These are phyloP conservation scores for Adansonia madagascariensis DNA, from an alignment of 441 rosid species.

Conservation along the genomic window DNA sequence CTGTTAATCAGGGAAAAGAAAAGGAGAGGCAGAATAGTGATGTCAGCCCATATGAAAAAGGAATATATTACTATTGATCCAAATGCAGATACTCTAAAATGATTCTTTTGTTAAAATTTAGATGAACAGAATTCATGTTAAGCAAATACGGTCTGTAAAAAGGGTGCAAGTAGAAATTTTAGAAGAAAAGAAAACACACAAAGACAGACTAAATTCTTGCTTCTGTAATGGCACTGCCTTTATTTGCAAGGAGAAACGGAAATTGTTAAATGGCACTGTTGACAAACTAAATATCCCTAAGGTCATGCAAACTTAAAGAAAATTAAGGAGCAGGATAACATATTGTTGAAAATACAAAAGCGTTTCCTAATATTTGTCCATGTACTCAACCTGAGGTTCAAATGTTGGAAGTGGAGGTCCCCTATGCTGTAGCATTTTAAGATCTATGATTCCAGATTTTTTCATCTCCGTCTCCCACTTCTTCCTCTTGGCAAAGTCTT, in stretches of 20 bases:
- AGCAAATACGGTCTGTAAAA: conserved; percentile 21
- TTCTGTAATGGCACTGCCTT: conserved; percentile 15
- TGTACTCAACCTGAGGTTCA: conserved; percentile 81
- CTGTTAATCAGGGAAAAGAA: conserved; percentile 41
- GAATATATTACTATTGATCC: not conserved
- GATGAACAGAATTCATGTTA: not conserved
- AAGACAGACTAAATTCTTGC: not conserved
- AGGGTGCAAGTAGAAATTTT: not conserved
- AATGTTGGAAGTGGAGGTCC: conserved; percentile 71
- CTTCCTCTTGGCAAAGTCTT: conserved; percentile 77
- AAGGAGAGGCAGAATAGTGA: conserved; percentile 4
- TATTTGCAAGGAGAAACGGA: conserved; percentile 11
- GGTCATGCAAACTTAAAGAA: conserved; percentile 13
- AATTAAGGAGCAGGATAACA: conserved; percentile 5
- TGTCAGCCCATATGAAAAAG: not conserved
- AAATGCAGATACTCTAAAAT: conserved; percentile 7
- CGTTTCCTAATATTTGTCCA: conserved; percentile 12
- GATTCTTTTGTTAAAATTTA: not conserved
- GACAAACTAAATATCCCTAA: not conserved
- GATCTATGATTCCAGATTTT: conserved; percentile 60
- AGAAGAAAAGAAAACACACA: not conserved
- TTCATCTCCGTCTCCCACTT: conserved; percentile 77
- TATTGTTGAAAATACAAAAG: conserved; percentile 15
- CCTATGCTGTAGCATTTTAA: conserved; percentile 48
- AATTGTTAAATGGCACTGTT: not conserved